Conservation (phyloP, 1,139 yeast genomes). For the Hemisphaericaspora lyxosophila region DNA sequence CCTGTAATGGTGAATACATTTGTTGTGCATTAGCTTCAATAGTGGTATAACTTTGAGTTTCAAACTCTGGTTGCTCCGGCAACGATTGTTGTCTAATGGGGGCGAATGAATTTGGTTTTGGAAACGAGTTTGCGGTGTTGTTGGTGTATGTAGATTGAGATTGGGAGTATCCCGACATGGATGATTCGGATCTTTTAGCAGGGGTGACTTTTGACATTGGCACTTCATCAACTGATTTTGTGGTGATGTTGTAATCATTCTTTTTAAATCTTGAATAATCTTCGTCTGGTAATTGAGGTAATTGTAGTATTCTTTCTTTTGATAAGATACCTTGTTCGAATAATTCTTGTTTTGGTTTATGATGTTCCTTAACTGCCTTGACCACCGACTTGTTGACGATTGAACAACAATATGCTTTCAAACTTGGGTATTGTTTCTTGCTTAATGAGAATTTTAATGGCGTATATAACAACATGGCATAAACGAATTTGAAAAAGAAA, state of each 20-base stretch:
- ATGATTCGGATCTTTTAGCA: neutral
- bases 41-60: neutral
- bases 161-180: neutral
- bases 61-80: neutral
- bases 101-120: neutral
- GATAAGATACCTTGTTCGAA: constrained; percentile 32
- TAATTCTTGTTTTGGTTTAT: constrained; percentile 38
- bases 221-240: constrained; percentile 2
- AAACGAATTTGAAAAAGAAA: constrained; percentile 58
- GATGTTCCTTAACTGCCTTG: constrained; percentile 48
- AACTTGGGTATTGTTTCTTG: constrained; percentile 26
- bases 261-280: constrained; percentile 7
- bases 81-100: neutral
- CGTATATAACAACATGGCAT: constrained; percentile 56
- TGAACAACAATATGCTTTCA: constrained; percentile 60
- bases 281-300: constrained; percentile 9
- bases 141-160: neutral
- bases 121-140: neutral
- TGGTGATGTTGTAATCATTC: neutral
- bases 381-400: constrained; percentile 58
- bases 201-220: constrained; percentile 1
- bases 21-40: neutral
- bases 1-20: constrained; percentile 1
- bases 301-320: constrained; percentile 12
- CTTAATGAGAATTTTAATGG: constrained; percentile 55